phyloP scores from a whole-genome alignment of 345 rosid species.

The Murraya paniculata region DNA sequence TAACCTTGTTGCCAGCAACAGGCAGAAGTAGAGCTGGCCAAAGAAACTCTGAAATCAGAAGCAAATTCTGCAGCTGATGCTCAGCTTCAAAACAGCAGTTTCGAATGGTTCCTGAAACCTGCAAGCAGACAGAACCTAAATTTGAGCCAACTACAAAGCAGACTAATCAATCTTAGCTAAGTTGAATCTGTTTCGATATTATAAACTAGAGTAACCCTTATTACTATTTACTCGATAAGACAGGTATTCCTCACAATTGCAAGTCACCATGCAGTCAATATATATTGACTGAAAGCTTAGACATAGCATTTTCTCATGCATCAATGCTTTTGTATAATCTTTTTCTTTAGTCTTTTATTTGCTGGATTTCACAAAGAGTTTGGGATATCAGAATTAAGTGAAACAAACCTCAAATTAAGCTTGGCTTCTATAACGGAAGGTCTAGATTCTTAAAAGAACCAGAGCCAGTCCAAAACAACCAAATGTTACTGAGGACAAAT shows the following conservation, averaged over 20 bases:
- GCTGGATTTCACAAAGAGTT: not conserved
- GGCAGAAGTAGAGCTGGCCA: slow-evolving; percentile 94
- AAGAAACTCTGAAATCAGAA: slow-evolving; percentile 79
- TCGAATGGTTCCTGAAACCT: slow-evolving; percentile 84
- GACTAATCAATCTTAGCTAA: slow-evolving; percentile 3
- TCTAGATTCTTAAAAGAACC: not conserved
- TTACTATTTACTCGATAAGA: not conserved
- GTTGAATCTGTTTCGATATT: slow-evolving; percentile 7
- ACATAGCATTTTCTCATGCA: not conserved
- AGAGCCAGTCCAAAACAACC: not conserved
- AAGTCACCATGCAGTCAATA: slow-evolving; percentile 6
- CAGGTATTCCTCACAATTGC: not conserved
- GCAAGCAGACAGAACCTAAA: slow-evolving; percentile 21
- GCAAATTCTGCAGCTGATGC: slow-evolving; percentile 75
- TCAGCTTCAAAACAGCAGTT: slow-evolving; percentile 96
- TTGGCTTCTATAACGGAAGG: not conserved
- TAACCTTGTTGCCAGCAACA: slow-evolving; percentile 88
- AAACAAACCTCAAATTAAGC: slow-evolving; percentile 5
- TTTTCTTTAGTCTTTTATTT: not conserved
- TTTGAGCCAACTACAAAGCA: not conserved
- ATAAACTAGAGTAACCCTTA: not conserved
- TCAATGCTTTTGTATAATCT: not conserved
- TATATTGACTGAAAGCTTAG: not conserved
- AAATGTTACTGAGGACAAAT: not conserved
- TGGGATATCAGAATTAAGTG: not conserved